Evolutionary conservation across 73 alveolate species (phyloP).

Genomic region (Halteria grandinella): DNA sequence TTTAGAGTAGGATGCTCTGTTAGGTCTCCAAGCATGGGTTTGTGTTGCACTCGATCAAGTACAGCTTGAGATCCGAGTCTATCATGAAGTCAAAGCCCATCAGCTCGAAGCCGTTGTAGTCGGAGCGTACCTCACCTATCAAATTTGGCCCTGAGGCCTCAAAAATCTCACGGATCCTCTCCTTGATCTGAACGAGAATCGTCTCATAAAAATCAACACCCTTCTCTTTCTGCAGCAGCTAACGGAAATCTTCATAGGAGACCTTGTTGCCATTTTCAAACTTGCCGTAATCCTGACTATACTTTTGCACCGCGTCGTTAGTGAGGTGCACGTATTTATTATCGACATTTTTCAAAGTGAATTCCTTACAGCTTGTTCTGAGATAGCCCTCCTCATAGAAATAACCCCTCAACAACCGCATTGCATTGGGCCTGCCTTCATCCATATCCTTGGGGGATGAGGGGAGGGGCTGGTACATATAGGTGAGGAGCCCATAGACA

Average conservation of each 20-base stretch:
- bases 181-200: constrained; percentile 3
- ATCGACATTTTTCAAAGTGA: constrained; percentile 77
- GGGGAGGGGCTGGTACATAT: too few species aligned
- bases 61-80: constrained; percentile 41
- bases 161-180: neutral
- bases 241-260: constrained; percentile 71
- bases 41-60: constrained; percentile 62
- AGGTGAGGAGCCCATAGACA: constrained; percentile 82
- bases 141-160: neutral
- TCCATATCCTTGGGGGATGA: too few species aligned
- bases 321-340: constrained; percentile 90
- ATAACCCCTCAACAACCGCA: constrained; percentile 84
- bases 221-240: constrained; percentile 25
- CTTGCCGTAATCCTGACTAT: constrained; percentile 90
- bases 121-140: constrained; percentile 19
- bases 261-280: constrained; percentile 83
- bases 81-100: constrained; percentile 66
- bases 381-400: constrained; percentile 95
- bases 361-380: constrained; percentile 91
- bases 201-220: constrained; percentile 22
- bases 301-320: constrained; percentile 91
- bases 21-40: constrained; percentile 66
- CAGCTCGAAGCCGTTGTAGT: constrained; percentile 39
- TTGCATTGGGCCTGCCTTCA: constrained; percentile 77
- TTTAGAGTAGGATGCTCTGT: constrained; percentile 28